Conservation (phyloP, 768 basidiomycete genomes). For the Xanthoconium purpureum region DNA sequence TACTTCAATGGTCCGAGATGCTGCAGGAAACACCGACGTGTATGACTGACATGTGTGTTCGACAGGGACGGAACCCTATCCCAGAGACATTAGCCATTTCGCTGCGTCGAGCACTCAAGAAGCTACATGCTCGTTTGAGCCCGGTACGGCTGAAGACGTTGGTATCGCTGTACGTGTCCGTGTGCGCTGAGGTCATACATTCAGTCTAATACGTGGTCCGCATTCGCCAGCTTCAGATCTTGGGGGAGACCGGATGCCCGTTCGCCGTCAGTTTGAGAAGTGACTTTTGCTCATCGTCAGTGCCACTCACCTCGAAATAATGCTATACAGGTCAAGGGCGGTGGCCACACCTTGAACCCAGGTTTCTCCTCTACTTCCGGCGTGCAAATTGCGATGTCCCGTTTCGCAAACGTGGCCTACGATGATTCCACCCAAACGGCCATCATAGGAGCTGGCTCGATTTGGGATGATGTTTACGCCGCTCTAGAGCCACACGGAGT, state of each 20-base stretch:
- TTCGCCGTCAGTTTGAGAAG: conserved; percentile 46
- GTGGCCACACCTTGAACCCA: conserved; percentile 53
- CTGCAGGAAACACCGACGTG: not conserved
- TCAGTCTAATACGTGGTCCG: not conserved
- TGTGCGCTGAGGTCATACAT: not conserved
- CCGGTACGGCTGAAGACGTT: conserved; percentile 54
- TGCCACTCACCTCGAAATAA: not conserved
- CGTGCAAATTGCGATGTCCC: conserved; percentile 54
- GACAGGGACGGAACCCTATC: conserved; percentile 32
- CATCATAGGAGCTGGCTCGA: conserved; percentile 39
- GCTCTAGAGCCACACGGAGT: conserved; percentile 48
- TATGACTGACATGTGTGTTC: conserved; percentile 7
- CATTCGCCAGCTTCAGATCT: conserved; percentile 42
- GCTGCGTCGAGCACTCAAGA: conserved; percentile 44
- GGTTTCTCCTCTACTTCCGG: conserved; percentile 60
- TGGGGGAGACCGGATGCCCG: conserved; percentile 43
- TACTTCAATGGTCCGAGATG: conserved; percentile 20
- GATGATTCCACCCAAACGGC: conserved; percentile 39
- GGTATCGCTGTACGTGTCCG: conserved; percentile 40
- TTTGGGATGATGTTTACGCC: conserved; percentile 67
- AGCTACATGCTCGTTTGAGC: conserved; percentile 55
- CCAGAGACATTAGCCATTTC: conserved; percentile 46
- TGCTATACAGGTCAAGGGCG: conserved; percentile 53
- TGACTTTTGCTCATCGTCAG: not conserved
- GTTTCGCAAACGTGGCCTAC: conserved; percentile 46